These are phyloP conservation scores for Calonectria pseudoturangicola DNA, from an alignment of 2,329 filamentous ascomycete species.

Conservation along the genomic window DNA sequence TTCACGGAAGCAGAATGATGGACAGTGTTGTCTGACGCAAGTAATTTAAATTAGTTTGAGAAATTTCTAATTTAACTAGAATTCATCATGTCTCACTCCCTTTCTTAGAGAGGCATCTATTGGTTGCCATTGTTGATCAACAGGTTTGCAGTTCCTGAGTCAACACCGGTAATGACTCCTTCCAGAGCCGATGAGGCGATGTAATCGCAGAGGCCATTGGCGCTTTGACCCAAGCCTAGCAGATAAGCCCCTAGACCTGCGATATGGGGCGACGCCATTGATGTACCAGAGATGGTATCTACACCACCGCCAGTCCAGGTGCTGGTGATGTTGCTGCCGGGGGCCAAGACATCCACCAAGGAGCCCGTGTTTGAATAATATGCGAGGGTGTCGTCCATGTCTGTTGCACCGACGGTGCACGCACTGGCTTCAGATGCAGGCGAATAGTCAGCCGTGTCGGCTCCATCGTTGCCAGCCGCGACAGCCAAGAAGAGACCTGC, in stretches of 20 bases:
- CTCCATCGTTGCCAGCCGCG: constrained; percentile 72
- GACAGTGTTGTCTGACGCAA: no score
- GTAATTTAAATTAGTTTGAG: no score
- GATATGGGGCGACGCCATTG: constrained; percentile 66
- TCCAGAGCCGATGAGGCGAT: constrained; percentile 62
- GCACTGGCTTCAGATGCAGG: constrained; percentile 68
- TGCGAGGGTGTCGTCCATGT: constrained; percentile 62
- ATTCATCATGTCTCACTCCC: neutral
- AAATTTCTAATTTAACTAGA: no score
- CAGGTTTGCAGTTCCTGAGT: neutral
- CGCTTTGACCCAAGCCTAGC: constrained; percentile 61
- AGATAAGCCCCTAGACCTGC: constrained; percentile 66
- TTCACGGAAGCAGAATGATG: no score
- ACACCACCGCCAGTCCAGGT: constrained; percentile 68
- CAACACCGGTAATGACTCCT: neutral
- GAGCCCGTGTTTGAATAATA: constrained; percentile 72
- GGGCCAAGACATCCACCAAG: constrained; percentile 71
- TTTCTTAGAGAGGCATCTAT: neutral
- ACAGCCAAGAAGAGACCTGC: constrained; percentile 72
- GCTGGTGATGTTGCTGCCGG: constrained; percentile 67
- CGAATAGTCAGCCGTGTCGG: constrained; percentile 67
- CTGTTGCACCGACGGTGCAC: constrained; percentile 72
- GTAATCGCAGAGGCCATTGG: constrained; percentile 45
- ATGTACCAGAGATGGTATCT: constrained; percentile 67
- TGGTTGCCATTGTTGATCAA: constrained; percentile 15